A percentile compares a stretch with the other conserved stretches of the same genome.
Evolutionary conservation across 2,329 filamentous ascomycete species (phyloP).

Genomic region (Talaromyces funiculosus): DNA sequence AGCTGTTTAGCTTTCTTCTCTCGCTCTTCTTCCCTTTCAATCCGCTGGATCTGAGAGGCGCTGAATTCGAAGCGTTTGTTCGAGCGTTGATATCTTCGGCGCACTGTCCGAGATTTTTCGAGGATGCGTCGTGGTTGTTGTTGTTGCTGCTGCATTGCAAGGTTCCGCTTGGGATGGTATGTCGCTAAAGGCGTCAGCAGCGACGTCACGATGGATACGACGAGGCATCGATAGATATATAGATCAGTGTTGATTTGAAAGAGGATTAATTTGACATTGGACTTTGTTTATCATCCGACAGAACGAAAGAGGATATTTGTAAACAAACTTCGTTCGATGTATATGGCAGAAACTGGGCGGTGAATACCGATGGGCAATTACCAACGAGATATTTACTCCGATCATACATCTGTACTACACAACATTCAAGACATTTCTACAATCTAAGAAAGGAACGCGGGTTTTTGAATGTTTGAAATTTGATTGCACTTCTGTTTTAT

Average conservation of each 20-base stretch:
- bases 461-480: background rate
- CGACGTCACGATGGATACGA: conserved; percentile 5
- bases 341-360: conserved; percentile 13
- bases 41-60: conserved; percentile 30
- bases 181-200: conserved; percentile 10
- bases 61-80: conserved; percentile 33
- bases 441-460: background rate
- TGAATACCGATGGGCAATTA: background rate
- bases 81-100: conserved; percentile 34
- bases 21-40: conserved; percentile 39
- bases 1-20: conserved; percentile 36
- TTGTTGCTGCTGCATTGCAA: conserved; percentile 22
- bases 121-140: conserved; percentile 26
- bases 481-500: conserved; percentile 11
- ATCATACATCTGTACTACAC: no score
- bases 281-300: background rate
- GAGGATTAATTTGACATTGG: background rate
- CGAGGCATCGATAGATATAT: conserved; percentile 11
- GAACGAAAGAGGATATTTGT: background rate
- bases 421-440: background rate
- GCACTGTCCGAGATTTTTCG: conserved; percentile 35
- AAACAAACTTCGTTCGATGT: background rate
- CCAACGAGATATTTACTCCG: background rate
- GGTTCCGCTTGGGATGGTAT: background rate
- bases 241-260: background rate